These are phyloP conservation scores for Candida anglica DNA, from an alignment of 805 yeast species.

Conservation along the genomic window DNA sequence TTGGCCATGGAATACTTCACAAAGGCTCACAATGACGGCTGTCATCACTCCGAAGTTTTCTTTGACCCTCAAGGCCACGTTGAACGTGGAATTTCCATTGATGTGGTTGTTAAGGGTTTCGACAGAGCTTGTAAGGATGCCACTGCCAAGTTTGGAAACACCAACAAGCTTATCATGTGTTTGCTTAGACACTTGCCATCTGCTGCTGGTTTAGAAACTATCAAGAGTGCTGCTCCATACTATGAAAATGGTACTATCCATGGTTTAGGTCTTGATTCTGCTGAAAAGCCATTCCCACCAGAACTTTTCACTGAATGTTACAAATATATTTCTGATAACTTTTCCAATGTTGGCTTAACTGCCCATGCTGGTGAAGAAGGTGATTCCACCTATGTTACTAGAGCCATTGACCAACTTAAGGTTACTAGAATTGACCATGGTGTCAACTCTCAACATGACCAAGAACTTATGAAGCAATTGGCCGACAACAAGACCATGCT, in stretches of 20 bases:
- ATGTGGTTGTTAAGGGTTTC: constrained; percentile 62
- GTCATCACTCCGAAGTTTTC: constrained; percentile 70
- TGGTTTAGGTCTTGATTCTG: constrained; percentile 80
- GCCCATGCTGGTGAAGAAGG: constrained; percentile 94
- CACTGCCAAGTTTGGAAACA: constrained; percentile 51
- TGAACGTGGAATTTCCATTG: constrained; percentile 58
- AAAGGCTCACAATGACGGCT: constrained; percentile 55
- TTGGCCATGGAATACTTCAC: constrained; percentile 71
- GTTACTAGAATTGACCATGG: constrained; percentile 82
- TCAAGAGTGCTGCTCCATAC: constrained; percentile 49
- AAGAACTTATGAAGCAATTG: constrained; percentile 51
- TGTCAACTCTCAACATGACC: constrained; percentile 56
- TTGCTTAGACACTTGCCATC: constrained; percentile 72
- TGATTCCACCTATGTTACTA: constrained; percentile 60
- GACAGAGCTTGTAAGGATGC: constrained; percentile 66
- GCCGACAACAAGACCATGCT: constrained; percentile 55
- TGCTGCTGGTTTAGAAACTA: constrained; percentile 52
- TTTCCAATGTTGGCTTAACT: constrained; percentile 58
- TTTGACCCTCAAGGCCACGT: constrained; percentile 86
- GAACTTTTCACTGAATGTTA: constrained; percentile 64
- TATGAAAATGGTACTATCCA: constrained; percentile 56
- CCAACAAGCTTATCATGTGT: constrained; percentile 78
- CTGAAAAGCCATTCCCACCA: constrained; percentile 79
- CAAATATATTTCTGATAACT: constrained; percentile 39
- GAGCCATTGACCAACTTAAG: constrained; percentile 54